Evolutionary conservation across 179 eudicot genomes (phyloP), one percentile per base, ranked within the genome.

Genomic region (Kewa caespitosa): DNA sequence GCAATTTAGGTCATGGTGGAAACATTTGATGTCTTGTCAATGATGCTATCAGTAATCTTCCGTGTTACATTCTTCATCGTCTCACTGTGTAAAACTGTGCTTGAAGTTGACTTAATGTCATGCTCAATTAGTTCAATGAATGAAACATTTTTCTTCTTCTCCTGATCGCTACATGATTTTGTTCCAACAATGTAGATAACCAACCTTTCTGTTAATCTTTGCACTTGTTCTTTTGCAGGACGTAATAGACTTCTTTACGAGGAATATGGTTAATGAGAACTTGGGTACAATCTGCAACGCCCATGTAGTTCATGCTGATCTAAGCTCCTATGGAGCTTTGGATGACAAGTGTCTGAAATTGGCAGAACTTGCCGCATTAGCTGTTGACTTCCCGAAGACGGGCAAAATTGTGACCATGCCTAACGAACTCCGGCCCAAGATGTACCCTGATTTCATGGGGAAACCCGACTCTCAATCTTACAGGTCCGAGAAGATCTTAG

Each of bases 401-500:
- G 99, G 99, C 67, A 86, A 80, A 74, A 37, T 81, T 5, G 95
- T 89, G 39, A 80, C 77, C 8, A 86, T 95, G 96, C 99, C 99
- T 11, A 38, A 61, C 20, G 82, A 85, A 0, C 78, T 93, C 1
- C 93, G 77, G 78, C 97, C 99, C 23, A 89, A 95, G 76, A 43
- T 84, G 78, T 95, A 92, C 80, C 98, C 97, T 0, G 98, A 94
- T 81, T 94, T 92, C 79, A 94, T 94, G 98, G 97, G 92, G n/a
- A 94, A 92, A 77, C 86, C 90, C 14, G 85, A 88, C 0, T 83
- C 74, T 38, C 93, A 87, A 10, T 63, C 95, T 0, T 94, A 94
- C 85, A 76, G 75, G 69, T 94, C 98, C 8, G 72, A 72, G 32
- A 91, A 84, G 79, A 86, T 94, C n/a, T 59, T 94, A 32, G 98